These are phyloP conservation scores for Trichoderma reesei DNA, from an alignment of 495 filamentous ascomycete genomes.

Conservation along the genomic window DNA sequence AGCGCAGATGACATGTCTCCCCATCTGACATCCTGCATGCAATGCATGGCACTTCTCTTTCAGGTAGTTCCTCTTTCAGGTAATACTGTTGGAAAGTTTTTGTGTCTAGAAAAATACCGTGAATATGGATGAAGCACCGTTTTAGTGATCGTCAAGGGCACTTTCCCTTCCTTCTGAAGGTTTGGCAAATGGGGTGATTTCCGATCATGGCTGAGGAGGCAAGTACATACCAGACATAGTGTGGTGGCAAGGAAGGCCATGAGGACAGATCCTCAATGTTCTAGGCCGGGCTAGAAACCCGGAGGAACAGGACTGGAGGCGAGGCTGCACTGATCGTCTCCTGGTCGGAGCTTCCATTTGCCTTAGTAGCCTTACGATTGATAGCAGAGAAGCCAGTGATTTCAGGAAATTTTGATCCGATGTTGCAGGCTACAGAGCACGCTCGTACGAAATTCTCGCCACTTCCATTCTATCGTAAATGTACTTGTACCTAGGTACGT, in stretches of 20 bases:
- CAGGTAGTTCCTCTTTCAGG: not conserved
- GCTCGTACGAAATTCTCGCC: too few species aligned
- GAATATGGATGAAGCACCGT: too few species aligned
- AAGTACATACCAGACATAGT: too few species aligned
- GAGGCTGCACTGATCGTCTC: not conserved
- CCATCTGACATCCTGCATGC: not conserved
- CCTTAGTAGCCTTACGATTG: too few species aligned
- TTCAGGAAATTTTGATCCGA: too few species aligned
- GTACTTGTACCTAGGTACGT: too few species aligned
- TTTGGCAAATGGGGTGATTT: conserved; percentile 11
- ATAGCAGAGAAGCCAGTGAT: too few species aligned
- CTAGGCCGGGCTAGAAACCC: not conserved
- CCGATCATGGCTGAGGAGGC: not conserved
- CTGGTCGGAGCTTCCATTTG: not conserved
- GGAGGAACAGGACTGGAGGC: not conserved
- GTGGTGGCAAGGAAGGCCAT: not conserved
- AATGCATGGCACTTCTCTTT: not conserved
- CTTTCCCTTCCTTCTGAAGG: too few species aligned
- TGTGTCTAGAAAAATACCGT: too few species aligned
- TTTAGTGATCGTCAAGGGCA: too few species aligned
- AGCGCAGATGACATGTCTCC: not conserved
- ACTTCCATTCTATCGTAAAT: not conserved
- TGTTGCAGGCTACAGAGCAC: too few species aligned
- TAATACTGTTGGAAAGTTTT: not conserved
- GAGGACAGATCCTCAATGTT: not conserved